Conservation (phyloP, 2,329 filamentous ascomycete species). For the Graphilbum fragrans region DNA sequence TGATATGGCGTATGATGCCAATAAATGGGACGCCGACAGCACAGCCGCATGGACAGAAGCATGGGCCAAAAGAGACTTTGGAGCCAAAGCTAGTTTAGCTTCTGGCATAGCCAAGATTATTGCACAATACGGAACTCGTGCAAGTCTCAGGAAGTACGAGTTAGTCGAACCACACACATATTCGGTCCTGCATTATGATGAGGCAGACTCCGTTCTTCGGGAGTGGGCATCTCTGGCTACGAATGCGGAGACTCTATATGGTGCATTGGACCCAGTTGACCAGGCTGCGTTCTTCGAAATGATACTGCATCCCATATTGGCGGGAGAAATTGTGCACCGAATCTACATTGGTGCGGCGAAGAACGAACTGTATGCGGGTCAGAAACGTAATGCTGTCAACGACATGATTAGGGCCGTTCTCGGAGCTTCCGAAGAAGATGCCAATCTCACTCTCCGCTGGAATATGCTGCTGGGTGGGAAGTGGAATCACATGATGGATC, state of each 20-base stretch:
- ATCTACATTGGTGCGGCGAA: constrained; percentile 36
- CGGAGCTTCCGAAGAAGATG: constrained; percentile 42
- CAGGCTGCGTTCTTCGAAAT: constrained; percentile 52
- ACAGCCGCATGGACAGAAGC: constrained; percentile 41
- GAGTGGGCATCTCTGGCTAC: constrained; percentile 41
- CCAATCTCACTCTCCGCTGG: constrained; percentile 42
- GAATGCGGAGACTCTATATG: constrained; percentile 43
- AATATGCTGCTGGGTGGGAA: constrained; percentile 47
- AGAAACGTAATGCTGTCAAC: constrained; percentile 45
- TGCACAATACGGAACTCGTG: constrained; percentile 41
- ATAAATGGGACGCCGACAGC: constrained; percentile 39
- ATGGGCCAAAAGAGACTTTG: constrained; percentile 43
- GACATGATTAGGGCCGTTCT: constrained; percentile 38
- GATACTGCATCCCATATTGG: constrained; percentile 46
- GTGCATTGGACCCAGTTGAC: constrained; percentile 33
- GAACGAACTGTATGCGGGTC: constrained; percentile 39
- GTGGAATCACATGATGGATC: constrained; percentile 51
- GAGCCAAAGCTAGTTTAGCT: constrained; percentile 26
- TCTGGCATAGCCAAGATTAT: constrained; percentile 36
- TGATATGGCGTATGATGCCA: constrained; percentile 54
- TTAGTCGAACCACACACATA: constrained; percentile 45
- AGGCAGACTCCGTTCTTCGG: constrained; percentile 44
- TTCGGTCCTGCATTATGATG: constrained; percentile 51
- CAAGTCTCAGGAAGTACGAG: constrained; percentile 49
- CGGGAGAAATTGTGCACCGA: constrained; percentile 42